Evolutionary conservation across 345 rosid genomes (phyloP), one percentile per base, ranked within the genome.

Genomic region (Eutrema yunnanense): DNA sequence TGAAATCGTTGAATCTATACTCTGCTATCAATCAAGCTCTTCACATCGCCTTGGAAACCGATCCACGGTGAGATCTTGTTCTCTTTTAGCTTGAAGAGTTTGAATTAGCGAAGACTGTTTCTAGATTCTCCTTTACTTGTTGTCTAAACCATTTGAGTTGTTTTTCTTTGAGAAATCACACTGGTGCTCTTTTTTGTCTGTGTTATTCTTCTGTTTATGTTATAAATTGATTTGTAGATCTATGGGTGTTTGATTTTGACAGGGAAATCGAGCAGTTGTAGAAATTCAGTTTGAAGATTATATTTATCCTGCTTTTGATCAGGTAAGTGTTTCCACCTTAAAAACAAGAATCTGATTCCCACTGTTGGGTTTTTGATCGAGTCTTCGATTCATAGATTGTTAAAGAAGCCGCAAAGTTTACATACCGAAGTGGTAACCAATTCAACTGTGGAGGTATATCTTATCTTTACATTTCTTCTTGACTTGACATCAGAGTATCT

Each of bases 241-340:
- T 73, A 7, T 42, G 48, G 26, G 41, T 54, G 55, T 68, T 22
- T 19, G 67, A 65, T 57, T 42, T 56, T 19, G 26, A 65, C 67
- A 90, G 96, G 98, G 85, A 33, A 90, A 92, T 74, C 84, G 92
- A 42, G 96, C 95, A 3, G 80, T 92, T 54, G 96, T 87, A 0
- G 96, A 92, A 73, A 93, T 93, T 65, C 98, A 93, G 60, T 93
- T 93, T 71, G 97, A 96, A 9, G 98, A 93, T 77, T 93, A 93
- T 67, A 93, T 93, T 6, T 88, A 60, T 73, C 98, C 98, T 61
- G 98, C 98, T 67, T 93, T 93, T 77, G 98, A 93, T 83, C 98
- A 88, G 97, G 98, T 80, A 79, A 43, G 47, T 72, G 46, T 64
- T 51, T 37, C 53, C 40, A 8, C 22, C 32, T 8, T 38, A 41